phyloP scores from a whole-genome alignment of 2,329 filamentous ascomycete genomes.

The Ophiocordyceps robertsii region DNA sequence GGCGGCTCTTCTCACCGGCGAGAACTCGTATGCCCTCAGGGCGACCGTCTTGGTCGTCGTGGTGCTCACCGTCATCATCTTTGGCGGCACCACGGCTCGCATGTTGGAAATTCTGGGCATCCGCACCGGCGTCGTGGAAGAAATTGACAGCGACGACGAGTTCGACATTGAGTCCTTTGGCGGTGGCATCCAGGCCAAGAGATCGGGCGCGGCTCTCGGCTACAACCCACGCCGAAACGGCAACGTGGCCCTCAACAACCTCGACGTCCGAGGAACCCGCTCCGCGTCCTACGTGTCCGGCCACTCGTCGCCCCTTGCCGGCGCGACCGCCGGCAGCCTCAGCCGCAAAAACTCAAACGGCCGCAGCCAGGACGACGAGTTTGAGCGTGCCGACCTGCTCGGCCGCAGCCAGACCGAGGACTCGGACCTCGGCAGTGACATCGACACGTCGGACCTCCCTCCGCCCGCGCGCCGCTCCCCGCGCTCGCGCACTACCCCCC shows the following conservation, averaged over 20 bases:
- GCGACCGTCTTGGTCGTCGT: conserved; percentile 97
- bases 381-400: conserved; percentile 44
- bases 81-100: conserved; percentile 88
- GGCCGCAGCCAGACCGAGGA: conserved; percentile 32
- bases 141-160: conserved; percentile 94
- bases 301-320: conserved; percentile 32
- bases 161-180: conserved; percentile 83
- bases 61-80: conserved; percentile 95
- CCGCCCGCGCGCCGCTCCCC: conserved; percentile 39
- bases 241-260: conserved; percentile 42
- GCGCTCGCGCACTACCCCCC: conserved; percentile 14
- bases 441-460: conserved; percentile 53
- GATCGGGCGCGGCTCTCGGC: conserved; percentile 62
- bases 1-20: conserved; percentile 73
- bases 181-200: conserved; percentile 66
- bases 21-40: conserved; percentile 69
- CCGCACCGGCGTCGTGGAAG: conserved; percentile 87
- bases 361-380: conserved; percentile 32
- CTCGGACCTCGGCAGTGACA: conserved; percentile 49
- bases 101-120: conserved; percentile 99
- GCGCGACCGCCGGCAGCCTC: conserved; percentile 30
- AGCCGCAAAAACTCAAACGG: conserved; percentile 36
- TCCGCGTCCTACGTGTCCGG: conserved; percentile 39
- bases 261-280: conserved; percentile 21
- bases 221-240: conserved; percentile 58